These are phyloP conservation scores for Tilletiopsis washingtonensis DNA, from an alignment of 1,284 basidiomycete genomes.

Conservation along the genomic window DNA sequence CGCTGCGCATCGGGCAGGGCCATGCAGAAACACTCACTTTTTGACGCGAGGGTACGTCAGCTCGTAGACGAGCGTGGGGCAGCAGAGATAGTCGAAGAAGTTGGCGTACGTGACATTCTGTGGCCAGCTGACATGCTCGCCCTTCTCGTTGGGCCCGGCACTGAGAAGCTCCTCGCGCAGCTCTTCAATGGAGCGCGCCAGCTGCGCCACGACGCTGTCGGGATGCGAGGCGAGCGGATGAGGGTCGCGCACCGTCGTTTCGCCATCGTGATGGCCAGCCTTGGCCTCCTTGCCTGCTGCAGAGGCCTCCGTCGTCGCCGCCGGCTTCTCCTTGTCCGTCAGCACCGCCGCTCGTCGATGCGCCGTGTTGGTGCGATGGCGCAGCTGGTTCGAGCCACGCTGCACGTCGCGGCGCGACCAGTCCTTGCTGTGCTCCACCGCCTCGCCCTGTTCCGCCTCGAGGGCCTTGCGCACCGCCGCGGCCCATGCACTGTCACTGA, in stretches of 20 bases:
- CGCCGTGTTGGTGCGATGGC: slow-evolving; percentile 3
- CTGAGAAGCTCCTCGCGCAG: slow-evolving; percentile 69
- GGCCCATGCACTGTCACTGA: slow-evolving; percentile 19
- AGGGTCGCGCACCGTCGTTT: slow-evolving; percentile 29
- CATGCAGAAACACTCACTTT: slow-evolving; percentile 49
- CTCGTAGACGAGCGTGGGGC: slow-evolving; percentile 91
- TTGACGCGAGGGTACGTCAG: slow-evolving; percentile 88
- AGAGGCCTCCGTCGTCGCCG: not conserved
- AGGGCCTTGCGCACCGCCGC: slow-evolving; percentile 3
- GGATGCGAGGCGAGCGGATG: slow-evolving; percentile 69
- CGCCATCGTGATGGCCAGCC: slow-evolving; percentile 4
- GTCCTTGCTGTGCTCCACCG: not conserved
- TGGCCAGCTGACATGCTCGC: slow-evolving; percentile 57
- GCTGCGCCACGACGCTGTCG: slow-evolving; percentile 58
- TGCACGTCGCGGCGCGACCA: slow-evolving; percentile 19
- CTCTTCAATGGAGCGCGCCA: slow-evolving; percentile 70
- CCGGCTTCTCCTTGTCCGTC: not conserved
- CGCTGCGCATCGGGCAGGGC: not conserved
- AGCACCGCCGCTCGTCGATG: not conserved
- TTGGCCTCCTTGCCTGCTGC: slow-evolving; percentile 4
- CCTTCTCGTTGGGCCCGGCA: not conserved
- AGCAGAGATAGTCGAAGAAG: slow-evolving; percentile 78
- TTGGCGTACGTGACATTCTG: slow-evolving; percentile 74
- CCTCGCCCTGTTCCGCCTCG: slow-evolving; percentile 1
- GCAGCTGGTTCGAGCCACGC: slow-evolving; percentile 16